A percentile compares a stretch with the other conserved stretches of the same genome.
Evolutionary conservation across 768 basidiomycete genomes (phyloP).

Genomic region (Serendipita sp.): DNA sequence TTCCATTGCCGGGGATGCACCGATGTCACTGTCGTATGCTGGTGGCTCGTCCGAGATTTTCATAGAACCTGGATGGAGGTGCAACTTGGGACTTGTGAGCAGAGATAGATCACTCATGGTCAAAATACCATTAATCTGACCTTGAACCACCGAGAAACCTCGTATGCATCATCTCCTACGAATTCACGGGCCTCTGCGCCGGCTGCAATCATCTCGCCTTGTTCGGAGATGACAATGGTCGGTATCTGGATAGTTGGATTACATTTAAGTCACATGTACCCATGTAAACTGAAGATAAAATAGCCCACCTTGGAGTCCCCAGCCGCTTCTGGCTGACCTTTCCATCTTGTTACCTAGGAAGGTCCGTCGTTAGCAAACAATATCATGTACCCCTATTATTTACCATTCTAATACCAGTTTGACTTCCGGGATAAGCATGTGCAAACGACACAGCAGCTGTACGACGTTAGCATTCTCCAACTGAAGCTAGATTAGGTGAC

Average conservation of each 20-base stretch:
- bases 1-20: background rate
- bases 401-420: background rate
- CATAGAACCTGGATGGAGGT: slow-evolving; percentile 7
- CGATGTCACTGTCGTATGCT: background rate
- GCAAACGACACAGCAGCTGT: background rate
- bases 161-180: background rate
- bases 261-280: too few relatives aligned
- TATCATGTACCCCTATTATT: background rate
- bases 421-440: background rate
- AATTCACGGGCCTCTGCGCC: background rate
- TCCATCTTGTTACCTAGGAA: slow-evolving; percentile 3
- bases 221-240: background rate
- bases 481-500: too few relatives aligned
- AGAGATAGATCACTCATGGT: background rate
- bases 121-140: background rate
- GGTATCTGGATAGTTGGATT: background rate
- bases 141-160: background rate
- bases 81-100: background rate
- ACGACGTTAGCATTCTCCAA: too few relatives aligned
- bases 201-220: background rate
- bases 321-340: background rate
- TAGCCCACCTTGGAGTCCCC: slow-evolving; percentile 1
- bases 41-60: background rate
- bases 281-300: background rate
- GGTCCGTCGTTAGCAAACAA: too few relatives aligned